These are phyloP conservation scores for Bipolaris sorokiniana DNA, from an alignment of 2,329 filamentous ascomycete genomes.

Conservation along the genomic window DNA sequence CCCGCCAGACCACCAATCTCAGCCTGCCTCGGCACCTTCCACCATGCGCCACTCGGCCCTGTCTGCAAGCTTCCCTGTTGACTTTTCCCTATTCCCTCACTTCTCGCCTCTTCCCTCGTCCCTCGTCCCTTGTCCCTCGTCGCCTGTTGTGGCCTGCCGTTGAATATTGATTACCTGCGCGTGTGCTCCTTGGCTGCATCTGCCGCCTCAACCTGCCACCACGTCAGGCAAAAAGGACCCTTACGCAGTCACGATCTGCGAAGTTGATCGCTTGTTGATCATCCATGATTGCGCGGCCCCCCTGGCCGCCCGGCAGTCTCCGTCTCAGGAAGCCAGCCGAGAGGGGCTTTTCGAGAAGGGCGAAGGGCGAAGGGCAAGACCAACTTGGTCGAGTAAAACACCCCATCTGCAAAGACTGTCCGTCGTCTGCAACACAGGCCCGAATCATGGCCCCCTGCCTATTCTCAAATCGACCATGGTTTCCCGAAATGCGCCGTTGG, in stretches of 20 bases:
- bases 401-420: conserved; percentile 1
- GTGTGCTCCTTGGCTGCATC: conserved; percentile 19
- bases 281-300: conserved; percentile 32
- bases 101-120: conserved; percentile 11
- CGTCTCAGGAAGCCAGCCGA: conserved; percentile 32
- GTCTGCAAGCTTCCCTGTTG: neutral
- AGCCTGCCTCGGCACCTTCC: conserved; percentile 19
- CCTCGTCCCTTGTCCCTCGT: conserved; percentile 23
- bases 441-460: conserved; percentile 16
- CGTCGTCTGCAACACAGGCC: conserved; percentile 13
- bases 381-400: neutral
- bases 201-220: neutral
- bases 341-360: conserved; percentile 20
- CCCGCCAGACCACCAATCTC: conserved; percentile 24
- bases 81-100: too few species aligned
- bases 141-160: conserved; percentile 21
- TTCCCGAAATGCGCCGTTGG: conserved; percentile 24
- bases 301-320: conserved; percentile 33
- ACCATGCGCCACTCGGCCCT: neutral
- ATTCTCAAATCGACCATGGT: conserved; percentile 13
- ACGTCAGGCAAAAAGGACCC: neutral
- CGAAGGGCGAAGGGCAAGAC: conserved; percentile 5
- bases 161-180: conserved; percentile 31
- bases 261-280: conserved; percentile 23
- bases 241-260: conserved; percentile 24